Evolutionary conservation across 2,329 filamentous ascomycete species (phyloP).

Genomic region (Penicillium sp.): DNA sequence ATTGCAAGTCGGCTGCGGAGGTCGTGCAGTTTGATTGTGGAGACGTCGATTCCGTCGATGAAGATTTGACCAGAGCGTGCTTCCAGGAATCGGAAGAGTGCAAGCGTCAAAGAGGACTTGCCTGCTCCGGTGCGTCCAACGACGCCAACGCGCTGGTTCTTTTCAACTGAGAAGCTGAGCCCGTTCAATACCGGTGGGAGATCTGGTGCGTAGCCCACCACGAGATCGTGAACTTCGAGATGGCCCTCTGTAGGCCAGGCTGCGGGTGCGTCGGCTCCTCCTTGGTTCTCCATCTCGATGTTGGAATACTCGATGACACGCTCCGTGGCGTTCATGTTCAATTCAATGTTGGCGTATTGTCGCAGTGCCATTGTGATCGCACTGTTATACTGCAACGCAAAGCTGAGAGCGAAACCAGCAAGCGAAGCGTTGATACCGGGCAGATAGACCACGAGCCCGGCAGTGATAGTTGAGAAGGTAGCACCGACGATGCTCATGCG

Average conservation of each 20-base stretch:
- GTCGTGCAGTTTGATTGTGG: conserved; percentile 46
- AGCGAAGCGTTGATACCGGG: conserved; percentile 65
- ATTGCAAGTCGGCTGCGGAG: conserved; percentile 73
- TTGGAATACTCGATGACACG: conserved; percentile 56
- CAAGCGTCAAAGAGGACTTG: conserved; percentile 34
- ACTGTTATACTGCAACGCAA: conserved; percentile 68
- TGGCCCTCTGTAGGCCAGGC: conserved; percentile 55
- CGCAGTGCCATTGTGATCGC: conserved; percentile 66
- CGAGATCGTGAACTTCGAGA: conserved; percentile 70
- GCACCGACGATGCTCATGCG: conserved; percentile 69
- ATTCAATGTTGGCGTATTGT: conserved; percentile 67
- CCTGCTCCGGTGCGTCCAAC: conserved; percentile 37
- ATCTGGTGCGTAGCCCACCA: conserved; percentile 69
- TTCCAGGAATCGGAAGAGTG: conserved; percentile 33
- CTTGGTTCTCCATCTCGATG: conserved; percentile 30
- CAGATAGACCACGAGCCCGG: conserved; percentile 61
- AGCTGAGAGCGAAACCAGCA: conserved; percentile 73
- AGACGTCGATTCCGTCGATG: conserved; percentile 50
- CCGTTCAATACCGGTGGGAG: conserved; percentile 49
- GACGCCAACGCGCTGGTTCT: conserved; percentile 31
- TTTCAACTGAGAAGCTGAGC: conserved; percentile 25
- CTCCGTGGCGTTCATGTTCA: conserved; percentile 43
- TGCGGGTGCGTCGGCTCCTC: conserved; percentile 25
- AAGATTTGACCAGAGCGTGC: conserved; percentile 26
- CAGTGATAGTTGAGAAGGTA: conserved; percentile 66